Conservation (phyloP, 495 filamentous ascomycete species). For the Daldinia concentrica region DNA sequence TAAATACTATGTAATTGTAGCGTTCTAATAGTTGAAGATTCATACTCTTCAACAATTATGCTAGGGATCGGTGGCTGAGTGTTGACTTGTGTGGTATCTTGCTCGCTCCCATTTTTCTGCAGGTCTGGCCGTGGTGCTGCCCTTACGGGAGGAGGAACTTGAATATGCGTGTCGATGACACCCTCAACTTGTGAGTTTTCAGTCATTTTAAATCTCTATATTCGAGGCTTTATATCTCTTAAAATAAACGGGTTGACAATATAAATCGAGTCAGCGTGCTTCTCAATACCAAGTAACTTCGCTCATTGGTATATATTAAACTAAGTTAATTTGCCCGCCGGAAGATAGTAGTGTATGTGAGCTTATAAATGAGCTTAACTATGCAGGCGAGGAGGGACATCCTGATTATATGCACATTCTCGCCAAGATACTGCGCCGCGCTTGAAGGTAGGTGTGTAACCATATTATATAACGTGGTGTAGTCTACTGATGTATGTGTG, state of each 20-base stretch:
- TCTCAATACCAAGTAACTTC: too few species aligned
- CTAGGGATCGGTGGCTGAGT: neutral
- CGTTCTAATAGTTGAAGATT: too few species aligned
- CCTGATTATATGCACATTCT: neutral
- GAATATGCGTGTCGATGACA: neutral
- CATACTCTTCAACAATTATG: constrained; percentile 26
- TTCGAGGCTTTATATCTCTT: neutral
- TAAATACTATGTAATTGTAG: neutral
- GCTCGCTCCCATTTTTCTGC: neutral
- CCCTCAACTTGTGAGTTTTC: neutral
- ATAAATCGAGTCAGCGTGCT: too few species aligned
- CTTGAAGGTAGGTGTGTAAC: neutral
- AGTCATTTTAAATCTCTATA: neutral
- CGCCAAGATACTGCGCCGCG: neutral
- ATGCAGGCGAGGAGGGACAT: too few species aligned
- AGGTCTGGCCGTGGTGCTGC: neutral
- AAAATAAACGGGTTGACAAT: too few species aligned
- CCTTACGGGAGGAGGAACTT: neutral
- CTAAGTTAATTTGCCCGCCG: too few species aligned
- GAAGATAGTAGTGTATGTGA: too few species aligned
- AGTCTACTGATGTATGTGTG: neutral
- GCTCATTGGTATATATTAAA: too few species aligned
- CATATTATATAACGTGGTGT: neutral
- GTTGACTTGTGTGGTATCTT: neutral
- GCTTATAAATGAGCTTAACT: too few species aligned